Conservation (phyloP, 2,329 filamentous ascomycete species). For the Pseudogymnoascus sp. region DNA sequence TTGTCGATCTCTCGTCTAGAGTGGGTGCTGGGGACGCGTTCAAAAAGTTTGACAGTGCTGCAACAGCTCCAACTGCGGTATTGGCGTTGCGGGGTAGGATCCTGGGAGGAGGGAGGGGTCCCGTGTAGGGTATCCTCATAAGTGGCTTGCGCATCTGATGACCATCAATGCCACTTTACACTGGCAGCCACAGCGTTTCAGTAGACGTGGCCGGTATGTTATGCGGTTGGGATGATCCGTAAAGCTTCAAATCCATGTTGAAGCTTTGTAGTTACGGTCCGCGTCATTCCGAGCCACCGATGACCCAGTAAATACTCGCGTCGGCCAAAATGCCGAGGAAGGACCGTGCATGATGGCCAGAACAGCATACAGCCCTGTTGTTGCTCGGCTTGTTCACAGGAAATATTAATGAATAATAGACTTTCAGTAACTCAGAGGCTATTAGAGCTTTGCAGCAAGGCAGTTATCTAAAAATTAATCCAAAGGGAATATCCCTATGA, state of each 20-base stretch:
- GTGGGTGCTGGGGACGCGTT: constrained; percentile 48
- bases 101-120: constrained; percentile 66
- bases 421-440: background rate
- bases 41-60: constrained; percentile 73
- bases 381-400: background rate
- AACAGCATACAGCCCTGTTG: background rate
- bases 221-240: background rate
- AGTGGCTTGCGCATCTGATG: constrained; percentile 59
- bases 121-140: constrained; percentile 87
- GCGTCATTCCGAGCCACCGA: background rate
- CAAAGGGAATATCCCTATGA: background rate
- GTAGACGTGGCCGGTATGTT: background rate
- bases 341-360: background rate
- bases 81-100: constrained; percentile 68
- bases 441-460: background rate
- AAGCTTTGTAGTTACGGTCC: background rate
- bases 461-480: background rate
- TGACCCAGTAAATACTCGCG: background rate
- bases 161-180: constrained; percentile 12
- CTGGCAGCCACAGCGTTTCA: background rate
- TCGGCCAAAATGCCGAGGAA: background rate
- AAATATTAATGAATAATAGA: background rate
- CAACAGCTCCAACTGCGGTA: constrained; percentile 65
- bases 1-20: constrained; percentile 35
- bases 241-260: background rate